Evolutionary conservation across 2,329 filamentous ascomycete species (phyloP).

Genomic region (Ophiobolus disseminans): DNA sequence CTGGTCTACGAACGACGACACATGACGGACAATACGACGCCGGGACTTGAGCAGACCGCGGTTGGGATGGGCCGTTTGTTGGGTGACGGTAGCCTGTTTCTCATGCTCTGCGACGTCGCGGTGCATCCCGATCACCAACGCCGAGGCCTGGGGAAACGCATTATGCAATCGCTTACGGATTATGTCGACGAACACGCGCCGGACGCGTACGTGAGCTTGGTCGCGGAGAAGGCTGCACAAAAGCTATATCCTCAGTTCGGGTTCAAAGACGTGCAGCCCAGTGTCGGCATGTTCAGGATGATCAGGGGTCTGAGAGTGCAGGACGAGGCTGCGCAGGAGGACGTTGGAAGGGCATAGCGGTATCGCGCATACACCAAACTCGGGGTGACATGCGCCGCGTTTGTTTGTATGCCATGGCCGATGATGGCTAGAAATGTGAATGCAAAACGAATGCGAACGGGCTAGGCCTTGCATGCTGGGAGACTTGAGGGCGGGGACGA

Average conservation of each 20-base stretch:
- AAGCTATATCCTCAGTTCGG: constrained; percentile 57
- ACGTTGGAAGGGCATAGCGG: too few species aligned
- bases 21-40: constrained; percentile 31
- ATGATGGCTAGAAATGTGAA: too few species aligned
- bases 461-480: too few species aligned
- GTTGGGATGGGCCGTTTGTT: constrained; percentile 61
- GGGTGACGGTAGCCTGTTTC: constrained; percentile 61
- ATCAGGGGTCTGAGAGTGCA: constrained; percentile 20
- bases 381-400: too few species aligned
- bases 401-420: too few species aligned
- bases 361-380: too few species aligned
- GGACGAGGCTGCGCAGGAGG: not conserved
- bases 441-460: too few species aligned
- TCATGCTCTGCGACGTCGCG: constrained; percentile 59
- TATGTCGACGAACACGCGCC: constrained; percentile 53
- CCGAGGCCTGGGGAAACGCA: constrained; percentile 55
- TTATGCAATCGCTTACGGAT: constrained; percentile 54
- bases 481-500: too few species aligned
- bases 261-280: constrained; percentile 51
- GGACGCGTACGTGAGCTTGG: constrained; percentile 54
- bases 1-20: constrained; percentile 32
- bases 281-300: constrained; percentile 42
- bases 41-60: constrained; percentile 22
- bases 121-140: constrained; percentile 59
- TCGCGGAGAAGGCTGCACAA: constrained; percentile 56